Percentiles rank a stretch among this genome's conserved stretches.
Evolutionary conservation across 2,329 filamentous ascomycete species (phyloP).

Genomic region (Mariannaea sp.): DNA sequence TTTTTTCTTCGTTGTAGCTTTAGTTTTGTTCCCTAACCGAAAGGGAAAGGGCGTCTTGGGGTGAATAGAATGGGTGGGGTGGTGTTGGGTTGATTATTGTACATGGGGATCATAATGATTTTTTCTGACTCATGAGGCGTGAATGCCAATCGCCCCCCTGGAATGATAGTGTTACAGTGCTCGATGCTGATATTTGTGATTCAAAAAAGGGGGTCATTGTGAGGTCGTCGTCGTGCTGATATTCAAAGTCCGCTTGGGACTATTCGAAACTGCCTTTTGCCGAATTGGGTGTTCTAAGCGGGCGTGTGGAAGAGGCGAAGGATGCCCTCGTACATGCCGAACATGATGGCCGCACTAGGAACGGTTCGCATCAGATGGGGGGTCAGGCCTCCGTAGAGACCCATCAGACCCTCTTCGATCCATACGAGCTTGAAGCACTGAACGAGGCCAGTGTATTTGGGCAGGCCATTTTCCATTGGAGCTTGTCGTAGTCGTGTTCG

Average conservation of each 20-base stretch:
- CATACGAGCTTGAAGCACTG: constrained; percentile 89
- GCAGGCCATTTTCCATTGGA: constrained; percentile 70
- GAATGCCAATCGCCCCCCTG: too few relatives aligned
- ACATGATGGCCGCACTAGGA: constrained; percentile 94
- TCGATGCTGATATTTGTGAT: background rate
- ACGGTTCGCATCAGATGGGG: constrained; percentile 91
- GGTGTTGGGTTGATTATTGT: background rate
- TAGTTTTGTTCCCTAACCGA: background rate
- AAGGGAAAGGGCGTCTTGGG: background rate
- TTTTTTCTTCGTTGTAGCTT: background rate
- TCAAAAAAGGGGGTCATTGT: too few relatives aligned
- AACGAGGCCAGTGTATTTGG: constrained; percentile 85
- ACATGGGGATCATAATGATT: constrained; percentile 1
- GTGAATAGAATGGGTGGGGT: too few relatives aligned
- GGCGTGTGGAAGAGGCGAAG: constrained; percentile 52
- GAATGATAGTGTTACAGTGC: constrained; percentile 2
- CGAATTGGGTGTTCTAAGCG: constrained; percentile 32
- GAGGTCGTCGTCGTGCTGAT: background rate
- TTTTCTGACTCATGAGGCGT: background rate
- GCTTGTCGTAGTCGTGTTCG: constrained; percentile 85
- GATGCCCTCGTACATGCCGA: constrained; percentile 78
- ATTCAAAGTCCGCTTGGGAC: background rate
- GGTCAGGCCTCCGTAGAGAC: constrained; percentile 87
- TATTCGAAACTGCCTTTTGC: background rate
- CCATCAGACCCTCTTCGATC: constrained; percentile 84